Conservation (phyloP, 148 eudicot species). For the Camellia japonica region DNA sequence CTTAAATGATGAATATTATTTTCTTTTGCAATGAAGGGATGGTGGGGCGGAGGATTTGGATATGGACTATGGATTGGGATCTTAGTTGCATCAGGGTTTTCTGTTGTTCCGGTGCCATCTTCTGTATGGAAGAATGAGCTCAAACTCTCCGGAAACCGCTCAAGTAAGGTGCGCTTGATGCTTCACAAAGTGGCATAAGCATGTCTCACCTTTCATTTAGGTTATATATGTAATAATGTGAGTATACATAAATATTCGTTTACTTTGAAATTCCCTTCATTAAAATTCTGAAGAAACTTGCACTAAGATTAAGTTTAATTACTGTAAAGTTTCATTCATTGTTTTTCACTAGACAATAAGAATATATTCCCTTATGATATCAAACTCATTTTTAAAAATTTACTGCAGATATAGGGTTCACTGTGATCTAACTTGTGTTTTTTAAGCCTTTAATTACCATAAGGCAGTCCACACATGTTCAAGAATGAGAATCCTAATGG, state of each 20-base stretch:
- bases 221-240: background rate
- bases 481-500: background rate
- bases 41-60: conserved; percentile 94
- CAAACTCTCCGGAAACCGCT: conserved; percentile 56
- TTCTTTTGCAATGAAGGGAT: conserved; percentile 64
- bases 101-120: conserved; percentile 87
- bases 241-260: background rate
- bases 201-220: background rate
- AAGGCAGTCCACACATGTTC: conserved; percentile 3
- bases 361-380: background rate
- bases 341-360: background rate
- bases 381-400: background rate
- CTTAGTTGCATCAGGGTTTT: conserved; percentile 86
- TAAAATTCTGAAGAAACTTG: conserved; percentile 1
- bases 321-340: background rate
- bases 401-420: background rate
- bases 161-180: conserved; percentile 60
- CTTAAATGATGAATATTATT: conserved; percentile 17
- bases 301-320: background rate
- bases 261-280: background rate
- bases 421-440: background rate
- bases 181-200: background rate
- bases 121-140: conserved; percentile 71
- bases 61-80: conserved; percentile 91
- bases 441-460: background rate